Evolutionary conservation across 1,284 basidiomycete species (phyloP), one percentile per base, ranked within the genome.

Genomic region (Cutaneotrichosporon dermatis): DNA sequence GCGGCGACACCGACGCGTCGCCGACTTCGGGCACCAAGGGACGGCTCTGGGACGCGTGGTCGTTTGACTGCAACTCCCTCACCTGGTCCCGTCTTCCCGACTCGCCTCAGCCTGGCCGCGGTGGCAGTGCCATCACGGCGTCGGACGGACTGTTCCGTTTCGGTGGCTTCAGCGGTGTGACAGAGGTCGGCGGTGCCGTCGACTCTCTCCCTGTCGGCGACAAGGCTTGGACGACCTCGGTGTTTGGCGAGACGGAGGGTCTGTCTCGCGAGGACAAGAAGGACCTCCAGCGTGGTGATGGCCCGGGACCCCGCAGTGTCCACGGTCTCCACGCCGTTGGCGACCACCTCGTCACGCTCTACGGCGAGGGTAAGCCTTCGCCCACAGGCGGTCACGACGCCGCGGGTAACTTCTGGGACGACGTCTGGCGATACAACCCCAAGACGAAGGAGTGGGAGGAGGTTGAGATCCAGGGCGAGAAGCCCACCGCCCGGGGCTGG

Each of bases 401-500:
- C 0, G 70, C 70, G 5, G 70, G 70, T 8, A 66, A 65, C 46
- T 72, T 72, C 58, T 72, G 68, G 65, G 63, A 59, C 40, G 71
- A 73, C 54, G 62, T 70, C 7, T 73, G 71, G 71, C 44, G 55
- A 2, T 70, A 65, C 49, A 50, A 61, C 15, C 57, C 55, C 2
- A 43, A n/a, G 2, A 33, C 36, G 4, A 52, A 58, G 37, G 43
- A 8, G 11, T 71, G 69, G 69, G 39, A 48, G 33, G 56, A 67
- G 58, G 58, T 67, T 8, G 4, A 3, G 1, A 16, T 50, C 7
- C 34, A 8, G 7, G 50, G 54, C 8, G 65, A 58, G 6, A 46
- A 48, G 35, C 73, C 74, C 2, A 59, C 57, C 11, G 65, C 67
- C 9, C 64, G 77, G 16, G 77, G 77, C 0, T 78, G 77, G 75